phyloP scores from a whole-genome alignment of 331 rosid species.

The Pyrus hybrid region DNA sequence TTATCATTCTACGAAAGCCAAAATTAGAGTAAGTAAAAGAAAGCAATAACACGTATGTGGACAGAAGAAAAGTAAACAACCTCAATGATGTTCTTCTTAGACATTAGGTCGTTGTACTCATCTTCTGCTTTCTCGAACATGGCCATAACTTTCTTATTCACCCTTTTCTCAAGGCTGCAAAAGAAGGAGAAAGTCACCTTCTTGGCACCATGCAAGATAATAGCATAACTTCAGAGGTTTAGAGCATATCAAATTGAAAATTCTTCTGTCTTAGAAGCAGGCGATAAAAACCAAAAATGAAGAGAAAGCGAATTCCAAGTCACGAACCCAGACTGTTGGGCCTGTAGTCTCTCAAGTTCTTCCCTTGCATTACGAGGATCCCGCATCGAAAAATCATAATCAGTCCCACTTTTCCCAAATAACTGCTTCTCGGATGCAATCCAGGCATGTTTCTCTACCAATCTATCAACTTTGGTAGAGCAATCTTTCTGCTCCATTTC shows the following conservation, averaged over 20 bases:
- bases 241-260: neutral
- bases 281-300: neutral
- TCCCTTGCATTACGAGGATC: conserved; percentile 68
- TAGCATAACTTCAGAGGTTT: neutral
- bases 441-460: conserved; percentile 93
- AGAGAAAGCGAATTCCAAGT: neutral
- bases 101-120: conserved; percentile 84
- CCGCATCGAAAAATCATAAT: conserved; percentile 78
- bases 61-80: conserved; percentile 28
- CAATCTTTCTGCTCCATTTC: conserved; percentile 89
- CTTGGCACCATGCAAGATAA: conserved; percentile 8
- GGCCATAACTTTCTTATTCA: conserved; percentile 98
- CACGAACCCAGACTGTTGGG: conserved; percentile 84
- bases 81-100: conserved; percentile 96
- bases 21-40: conserved; percentile 17
- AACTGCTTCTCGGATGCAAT: conserved; percentile 77
- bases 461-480: conserved; percentile 69
- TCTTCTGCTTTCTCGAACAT: conserved; percentile 99
- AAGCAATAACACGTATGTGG: conserved; percentile 9
- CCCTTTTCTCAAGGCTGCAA: conserved; percentile 96
- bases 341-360: conserved; percentile 64
- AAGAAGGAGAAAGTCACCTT: neutral
- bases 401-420: conserved; percentile 83
- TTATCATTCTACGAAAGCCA: conserved; percentile 69
- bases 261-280: neutral